Base-by-base conservation (phyloP, 73 alveolate genomes). In the Urostyla sp. region DNA sequence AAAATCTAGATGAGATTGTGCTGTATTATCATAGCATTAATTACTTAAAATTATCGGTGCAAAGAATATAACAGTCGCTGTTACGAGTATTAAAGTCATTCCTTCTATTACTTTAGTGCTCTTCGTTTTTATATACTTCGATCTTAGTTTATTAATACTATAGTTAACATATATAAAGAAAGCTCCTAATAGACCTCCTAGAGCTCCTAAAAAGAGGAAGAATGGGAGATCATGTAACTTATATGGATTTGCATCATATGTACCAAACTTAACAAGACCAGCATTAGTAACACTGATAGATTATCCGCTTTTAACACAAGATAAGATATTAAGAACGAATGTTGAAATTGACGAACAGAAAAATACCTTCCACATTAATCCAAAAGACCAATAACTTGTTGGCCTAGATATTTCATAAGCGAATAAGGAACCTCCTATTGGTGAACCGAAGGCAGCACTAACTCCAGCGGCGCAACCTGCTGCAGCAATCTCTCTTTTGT, bases 401-500 rank as follows among this genome's bases (percentile, higher is more conserved):
- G 92, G 87, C 44, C 74, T 67, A n/a, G 77, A 40, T 20, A 81
- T 44, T 37, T 81, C 91, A 67, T 67, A 81, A 0, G 85, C 85
- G 54, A 81, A 81, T 36, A 81, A 58, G 11, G 91, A 34, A 13
- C 91, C 91, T 67, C 91, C 91, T 31, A 81, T 81, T 7, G 91
- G 91, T 13, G 85, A 35, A 51, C 92, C 92, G 58, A 84, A 84
- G 3, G 92, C 92, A n/a, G 84, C 87, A 0, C 84, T 67, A 24
- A 84, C 87, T 2, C 92, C 92, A 10, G 92, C 87, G 10, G 87
- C 87, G 5, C 79, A 72, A 26, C 92, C 92, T 58, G 87, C 92
- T 1, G 87, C 87, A n/a, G 74, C 74, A n/a, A 84, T 28, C 38
- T 84, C 92, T 74, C 87, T 84, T 32, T 84, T 84, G 43, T 31